phyloP scores from a whole-genome alignment of 257 asterid genomes.

The Solanum pimpinellifolium region DNA sequence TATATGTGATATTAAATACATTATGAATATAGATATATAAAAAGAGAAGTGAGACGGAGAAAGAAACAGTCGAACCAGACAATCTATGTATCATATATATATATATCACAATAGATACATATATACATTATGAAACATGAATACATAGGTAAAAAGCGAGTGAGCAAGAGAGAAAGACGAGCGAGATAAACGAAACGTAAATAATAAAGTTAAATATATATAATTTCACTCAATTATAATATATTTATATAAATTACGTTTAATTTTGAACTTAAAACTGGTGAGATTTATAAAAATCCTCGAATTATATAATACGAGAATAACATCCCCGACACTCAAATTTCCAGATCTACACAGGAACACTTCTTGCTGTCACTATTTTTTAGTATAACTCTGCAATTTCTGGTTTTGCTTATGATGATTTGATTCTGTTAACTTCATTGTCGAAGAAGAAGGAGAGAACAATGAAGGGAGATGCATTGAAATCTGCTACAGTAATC shows the following conservation, averaged over 20 bases:
- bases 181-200: no score
- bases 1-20: not conserved
- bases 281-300: not conserved
- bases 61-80: no score
- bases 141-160: not conserved
- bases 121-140: no score
- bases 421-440: not conserved
- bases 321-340: not conserved
- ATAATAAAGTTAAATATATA: no score
- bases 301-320: not conserved
- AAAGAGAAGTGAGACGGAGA: no score
- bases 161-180: not conserved
- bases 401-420: not conserved
- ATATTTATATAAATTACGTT: no score
- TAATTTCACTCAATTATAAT: accelerated
- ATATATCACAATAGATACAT: not conserved
- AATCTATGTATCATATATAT: not conserved
- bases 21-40: not conserved
- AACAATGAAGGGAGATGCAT: slow-evolving; percentile 37
- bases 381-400: not conserved
- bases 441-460: not conserved
- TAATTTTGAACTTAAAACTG: no score
- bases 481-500: slow-evolving; percentile 36
- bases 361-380: not conserved
- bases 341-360: not conserved